Conservation (phyloP, 768 basidiomycete species). For the Leucosporidium creatinivorum region DNA sequence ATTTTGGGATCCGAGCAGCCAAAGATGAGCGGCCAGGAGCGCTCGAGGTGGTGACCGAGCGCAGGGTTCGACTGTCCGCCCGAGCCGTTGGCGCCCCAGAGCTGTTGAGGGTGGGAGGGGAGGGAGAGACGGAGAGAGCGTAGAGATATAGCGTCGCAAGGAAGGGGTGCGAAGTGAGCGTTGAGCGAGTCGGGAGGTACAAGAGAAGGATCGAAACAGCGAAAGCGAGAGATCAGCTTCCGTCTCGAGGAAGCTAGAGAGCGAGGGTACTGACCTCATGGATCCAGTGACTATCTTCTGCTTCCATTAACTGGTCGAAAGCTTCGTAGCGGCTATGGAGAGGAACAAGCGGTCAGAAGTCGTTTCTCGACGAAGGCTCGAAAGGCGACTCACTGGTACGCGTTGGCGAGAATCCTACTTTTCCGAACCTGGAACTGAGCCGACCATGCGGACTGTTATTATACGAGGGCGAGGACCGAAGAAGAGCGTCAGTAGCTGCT, state of each 20-base stretch:
- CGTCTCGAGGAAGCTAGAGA: too few relatives aligned
- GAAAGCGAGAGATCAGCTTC: background rate
- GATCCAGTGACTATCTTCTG: conserved; percentile 24
- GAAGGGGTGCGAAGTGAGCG: background rate
- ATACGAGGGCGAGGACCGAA: background rate
- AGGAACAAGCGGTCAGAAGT: too few relatives aligned
- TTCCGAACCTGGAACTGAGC: conserved; percentile 40
- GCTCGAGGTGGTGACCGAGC: conserved; percentile 38
- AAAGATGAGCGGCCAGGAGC: conserved; percentile 40
- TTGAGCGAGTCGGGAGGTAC: background rate
- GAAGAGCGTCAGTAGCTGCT: background rate
- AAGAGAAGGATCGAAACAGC: too few relatives aligned
- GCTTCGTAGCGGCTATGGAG: conserved; percentile 22
- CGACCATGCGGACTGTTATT: conserved; percentile 39
- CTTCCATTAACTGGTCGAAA: conserved; percentile 10
- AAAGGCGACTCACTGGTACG: conserved; percentile 2
- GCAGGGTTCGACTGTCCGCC: conserved; percentile 30
- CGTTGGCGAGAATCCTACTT: conserved; percentile 36
- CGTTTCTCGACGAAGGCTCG: too few relatives aligned
- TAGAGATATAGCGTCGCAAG: too few relatives aligned
- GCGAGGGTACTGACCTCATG: conserved; percentile 8
- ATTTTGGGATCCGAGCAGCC: conserved; percentile 32
- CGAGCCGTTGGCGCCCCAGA: conserved; percentile 31
- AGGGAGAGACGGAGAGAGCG: too few relatives aligned
- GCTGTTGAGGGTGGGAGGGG: background rate